Base-by-base conservation (phyloP, 345 rosid genomes). In the Eucalyptus pauciflora region DNA sequence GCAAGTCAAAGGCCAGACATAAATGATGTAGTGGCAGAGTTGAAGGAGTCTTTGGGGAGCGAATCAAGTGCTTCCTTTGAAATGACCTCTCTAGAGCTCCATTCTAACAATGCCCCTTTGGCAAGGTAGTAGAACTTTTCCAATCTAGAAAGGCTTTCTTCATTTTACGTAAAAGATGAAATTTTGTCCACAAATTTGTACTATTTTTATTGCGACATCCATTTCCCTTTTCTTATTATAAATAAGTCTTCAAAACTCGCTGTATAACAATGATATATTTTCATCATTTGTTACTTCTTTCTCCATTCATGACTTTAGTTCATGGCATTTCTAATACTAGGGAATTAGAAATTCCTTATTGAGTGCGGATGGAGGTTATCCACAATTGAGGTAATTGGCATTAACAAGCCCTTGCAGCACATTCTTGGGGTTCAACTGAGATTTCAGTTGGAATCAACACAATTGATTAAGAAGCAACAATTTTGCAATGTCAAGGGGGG, bases 71-170 rank as follows among this genome's bases (percentile, higher is more conserved):
- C 1, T 14, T 50, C 17, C 51, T 50, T 50, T 14, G 51, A 50
- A 50, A 50, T 50, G 7, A 50, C 51, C 17, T 50, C 51, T 1
- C 17, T 5, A 0, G 3, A 50, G 51, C 51, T 50, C 51, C 51
- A 50, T 50, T 50, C 51, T 14, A 0, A 50, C 7, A 50, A 50
- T 14, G 51, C 17, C 51, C 51, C 7, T 14, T 1, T 50, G 51
- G 51, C 51, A 50, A 50, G 51, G 51, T 50, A 50, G 51, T 50
- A 14, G 51, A 50, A 50, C 51, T 50, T 50, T 50, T 50, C 51
- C 7, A 5, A 50, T 50, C 51, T 0, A 50, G 0, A 50, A 50
- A 14, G 7, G n/a, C n/a, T 14, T 33, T 4, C 10, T 15, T 67
- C 2, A 3, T n/a, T 67, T 67, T 31, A 67, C n/a, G 22, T 22